phyloP scores from a whole-genome alignment of 495 filamentous ascomycete genomes.

The Hyaloscypha finlandica region DNA sequence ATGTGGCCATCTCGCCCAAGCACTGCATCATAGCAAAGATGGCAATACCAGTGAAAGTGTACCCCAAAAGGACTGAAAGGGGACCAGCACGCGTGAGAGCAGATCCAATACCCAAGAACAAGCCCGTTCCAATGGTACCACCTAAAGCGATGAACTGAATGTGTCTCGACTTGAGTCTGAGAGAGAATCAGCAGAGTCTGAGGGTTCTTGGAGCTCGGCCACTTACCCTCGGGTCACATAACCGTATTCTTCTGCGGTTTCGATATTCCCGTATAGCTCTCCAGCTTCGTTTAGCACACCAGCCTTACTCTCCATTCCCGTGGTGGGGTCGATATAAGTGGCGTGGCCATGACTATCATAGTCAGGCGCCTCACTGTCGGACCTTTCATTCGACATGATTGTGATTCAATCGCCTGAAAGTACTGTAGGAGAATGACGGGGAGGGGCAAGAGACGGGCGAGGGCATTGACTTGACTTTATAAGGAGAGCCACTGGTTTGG shows the following conservation, averaged over 20 bases:
- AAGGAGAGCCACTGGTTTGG: background rate
- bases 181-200: constrained; percentile 6
- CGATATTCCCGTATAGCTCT: constrained; percentile 31
- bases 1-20: constrained; percentile 35
- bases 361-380: constrained; percentile 11
- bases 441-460: background rate
- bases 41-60: constrained; percentile 65
- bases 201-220: background rate
- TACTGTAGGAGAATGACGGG: constrained; percentile 1
- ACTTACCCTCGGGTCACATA: constrained; percentile 35
- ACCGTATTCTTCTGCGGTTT: constrained; percentile 31
- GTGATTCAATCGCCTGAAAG: constrained; percentile 7
- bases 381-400: constrained; percentile 21
- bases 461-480: background rate
- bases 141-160: constrained; percentile 66
- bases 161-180: constrained; percentile 48
- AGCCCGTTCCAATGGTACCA: constrained; percentile 74
- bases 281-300: constrained; percentile 28
- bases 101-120: constrained; percentile 71
- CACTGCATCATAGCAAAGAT: constrained; percentile 62
- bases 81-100: constrained; percentile 65
- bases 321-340: constrained; percentile 24
- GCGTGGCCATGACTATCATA: constrained; percentile 22
- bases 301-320: constrained; percentile 25
- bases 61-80: constrained; percentile 67